These are phyloP conservation scores for Trapa incisa DNA, from an alignment of 345 rosid genomes.

Conservation along the genomic window DNA sequence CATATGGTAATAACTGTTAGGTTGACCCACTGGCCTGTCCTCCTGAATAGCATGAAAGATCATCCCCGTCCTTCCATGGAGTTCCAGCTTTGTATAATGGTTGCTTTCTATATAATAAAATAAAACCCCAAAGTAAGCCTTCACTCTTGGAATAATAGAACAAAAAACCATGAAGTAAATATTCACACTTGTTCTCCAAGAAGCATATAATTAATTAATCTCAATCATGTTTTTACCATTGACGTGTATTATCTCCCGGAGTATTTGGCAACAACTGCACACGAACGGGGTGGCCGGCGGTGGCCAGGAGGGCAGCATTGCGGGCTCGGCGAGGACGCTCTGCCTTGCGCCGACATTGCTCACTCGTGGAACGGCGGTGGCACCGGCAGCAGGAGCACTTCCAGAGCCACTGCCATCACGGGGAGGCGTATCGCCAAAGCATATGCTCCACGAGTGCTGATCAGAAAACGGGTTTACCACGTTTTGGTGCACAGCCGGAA, in stretches of 20 bases:
- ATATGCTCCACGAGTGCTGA: too few relatives aligned
- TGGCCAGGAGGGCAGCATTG: constrained; percentile 16
- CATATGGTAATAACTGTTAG: constrained; percentile 16
- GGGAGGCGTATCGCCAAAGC: too few relatives aligned
- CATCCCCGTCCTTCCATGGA: constrained; percentile 45
- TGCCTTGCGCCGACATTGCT: neutral
- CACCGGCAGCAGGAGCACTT: too few relatives aligned
- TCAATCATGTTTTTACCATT: constrained; percentile 18
- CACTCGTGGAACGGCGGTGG: too few relatives aligned
- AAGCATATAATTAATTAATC: neutral
- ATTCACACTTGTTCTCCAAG: too few relatives aligned
- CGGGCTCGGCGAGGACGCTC: neutral
- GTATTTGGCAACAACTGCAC: constrained; percentile 36
- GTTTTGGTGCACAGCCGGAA: too few relatives aligned
- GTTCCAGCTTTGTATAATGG: constrained; percentile 33
- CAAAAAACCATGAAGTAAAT: too few relatives aligned
- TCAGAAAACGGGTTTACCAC: too few relatives aligned
- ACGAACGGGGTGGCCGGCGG: constrained; percentile 15
- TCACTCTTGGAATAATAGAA: too few relatives aligned
- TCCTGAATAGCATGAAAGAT: constrained; percentile 42
- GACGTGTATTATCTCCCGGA: constrained; percentile 37
- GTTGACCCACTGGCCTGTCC: neutral
- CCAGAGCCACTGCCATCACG: too few relatives aligned
- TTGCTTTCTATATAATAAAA: neutral
- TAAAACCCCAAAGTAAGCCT: too few relatives aligned